phyloP scores from a whole-genome alignment of 441 rosid species.

The Capsella rubella region DNA sequence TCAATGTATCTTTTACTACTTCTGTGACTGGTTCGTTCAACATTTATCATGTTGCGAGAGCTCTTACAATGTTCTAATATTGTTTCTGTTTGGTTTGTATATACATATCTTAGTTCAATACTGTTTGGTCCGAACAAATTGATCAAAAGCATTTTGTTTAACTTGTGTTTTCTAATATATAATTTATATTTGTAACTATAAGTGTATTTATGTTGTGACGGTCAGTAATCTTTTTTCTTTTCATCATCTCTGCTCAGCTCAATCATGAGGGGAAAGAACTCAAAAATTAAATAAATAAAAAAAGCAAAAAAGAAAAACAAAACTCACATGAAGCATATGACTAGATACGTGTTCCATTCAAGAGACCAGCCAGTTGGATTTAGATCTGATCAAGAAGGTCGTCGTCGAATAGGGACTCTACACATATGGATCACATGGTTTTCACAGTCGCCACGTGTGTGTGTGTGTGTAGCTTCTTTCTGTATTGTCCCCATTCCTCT shows the following conservation, averaged over 20 bases:
- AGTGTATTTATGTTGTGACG: neutral
- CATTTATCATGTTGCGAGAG: too few species aligned
- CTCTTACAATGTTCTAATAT: neutral
- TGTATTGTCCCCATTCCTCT: neutral
- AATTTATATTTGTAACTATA: neutral
- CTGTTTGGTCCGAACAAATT: too few species aligned
- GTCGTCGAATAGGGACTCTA: constrained; percentile 23
- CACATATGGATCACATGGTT: constrained; percentile 40
- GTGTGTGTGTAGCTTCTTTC: neutral
- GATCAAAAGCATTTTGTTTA: neutral
- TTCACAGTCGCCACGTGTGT: constrained; percentile 24
- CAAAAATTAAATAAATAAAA: neutral
- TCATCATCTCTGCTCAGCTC: neutral
- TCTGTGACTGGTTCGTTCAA: too few species aligned
- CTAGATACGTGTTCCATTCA: constrained; percentile 23
- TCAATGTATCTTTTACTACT: too few species aligned
- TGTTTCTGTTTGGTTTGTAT: too few species aligned
- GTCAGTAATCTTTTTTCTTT: neutral
- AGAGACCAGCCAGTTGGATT: constrained; percentile 31
- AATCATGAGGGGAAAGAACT: constrained; percentile 2
- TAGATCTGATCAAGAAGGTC: constrained; percentile 28
- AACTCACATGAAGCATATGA: constrained; percentile 35
- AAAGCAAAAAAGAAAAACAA: constrained; percentile 5
- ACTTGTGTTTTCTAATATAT: too few species aligned
- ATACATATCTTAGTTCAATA: too few species aligned